Evolutionary conservation across 2,329 filamentous ascomycete genomes (phyloP).

Genomic region (Fusarium pseudograminearum): DNA sequence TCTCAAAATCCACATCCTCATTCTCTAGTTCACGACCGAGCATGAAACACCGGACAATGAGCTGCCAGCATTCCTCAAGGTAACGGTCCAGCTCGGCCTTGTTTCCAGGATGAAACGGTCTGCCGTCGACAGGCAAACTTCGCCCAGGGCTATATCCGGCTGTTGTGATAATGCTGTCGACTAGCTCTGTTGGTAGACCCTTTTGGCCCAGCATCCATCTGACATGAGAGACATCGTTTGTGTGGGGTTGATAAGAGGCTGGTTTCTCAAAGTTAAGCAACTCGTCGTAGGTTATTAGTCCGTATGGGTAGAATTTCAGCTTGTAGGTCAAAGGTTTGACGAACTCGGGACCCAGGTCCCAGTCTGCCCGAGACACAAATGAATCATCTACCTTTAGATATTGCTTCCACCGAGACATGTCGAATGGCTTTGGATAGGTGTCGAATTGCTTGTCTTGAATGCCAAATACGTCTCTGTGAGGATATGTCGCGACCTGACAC

Average conservation of each 20-base stretch:
- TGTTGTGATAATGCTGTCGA: neutral
- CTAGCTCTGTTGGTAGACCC: slow-evolving; percentile 8
- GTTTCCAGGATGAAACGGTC: slow-evolving; percentile 5
- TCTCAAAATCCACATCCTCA: neutral
- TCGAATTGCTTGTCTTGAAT: slow-evolving; percentile 1
- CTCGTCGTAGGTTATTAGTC: slow-evolving; percentile 14
- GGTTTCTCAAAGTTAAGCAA: slow-evolving; percentile 19
- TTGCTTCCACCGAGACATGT: neutral
- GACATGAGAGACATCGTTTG: neutral
- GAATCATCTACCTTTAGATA: neutral
- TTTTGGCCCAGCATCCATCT: neutral
- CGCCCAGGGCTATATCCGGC: slow-evolving; percentile 1
- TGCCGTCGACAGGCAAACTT: neutral
- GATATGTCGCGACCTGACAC: neutral
- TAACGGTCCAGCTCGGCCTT: neutral
- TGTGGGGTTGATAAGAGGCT: neutral
- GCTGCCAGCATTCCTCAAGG: slow-evolving; percentile 27
- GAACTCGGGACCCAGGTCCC: neutral
- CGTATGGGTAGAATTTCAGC: slow-evolving; percentile 15
- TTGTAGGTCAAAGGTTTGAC: neutral
- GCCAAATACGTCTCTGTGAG: slow-evolving; percentile 12
- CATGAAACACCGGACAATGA: slow-evolving; percentile 23
- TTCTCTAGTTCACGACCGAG: neutral
- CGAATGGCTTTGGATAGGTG: rapidly evolving
- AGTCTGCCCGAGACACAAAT: neutral